Evolutionary conservation across 2,329 filamentous ascomycete species (phyloP).

Genomic region (Botrytis tulipae): DNA sequence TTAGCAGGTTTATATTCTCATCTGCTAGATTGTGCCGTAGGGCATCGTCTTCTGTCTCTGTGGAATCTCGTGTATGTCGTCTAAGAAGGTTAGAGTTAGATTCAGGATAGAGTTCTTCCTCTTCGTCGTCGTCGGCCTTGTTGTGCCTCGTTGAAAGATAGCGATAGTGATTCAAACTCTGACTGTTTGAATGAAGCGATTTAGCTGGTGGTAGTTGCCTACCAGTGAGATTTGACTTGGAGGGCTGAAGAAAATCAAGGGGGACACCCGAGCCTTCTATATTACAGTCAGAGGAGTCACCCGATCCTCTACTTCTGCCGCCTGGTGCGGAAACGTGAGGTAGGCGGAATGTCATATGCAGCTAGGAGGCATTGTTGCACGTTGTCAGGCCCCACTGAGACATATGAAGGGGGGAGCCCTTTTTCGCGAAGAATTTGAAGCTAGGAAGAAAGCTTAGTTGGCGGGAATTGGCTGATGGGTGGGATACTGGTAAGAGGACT

Average conservation of each 20-base stretch:
- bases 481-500: not conserved
- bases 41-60: slow-evolving; percentile 25
- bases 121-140: slow-evolving; percentile 24
- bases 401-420: not conserved
- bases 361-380: slow-evolving; percentile 18
- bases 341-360: slow-evolving; percentile 20
- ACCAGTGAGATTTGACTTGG: not conserved
- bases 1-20: slow-evolving; percentile 22
- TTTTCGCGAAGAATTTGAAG: not conserved
- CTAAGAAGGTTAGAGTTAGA: slow-evolving; percentile 33
- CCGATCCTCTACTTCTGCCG: slow-evolving; percentile 17
- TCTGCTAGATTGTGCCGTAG: slow-evolving; percentile 20
- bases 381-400: slow-evolving; percentile 18
- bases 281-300: slow-evolving; percentile 18
- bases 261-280: slow-evolving; percentile 15
- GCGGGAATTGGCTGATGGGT: not conserved
- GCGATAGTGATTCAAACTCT: not conserved
- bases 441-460: slow-evolving; percentile 4
- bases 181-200: not conserved
- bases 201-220: not conserved
- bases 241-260: slow-evolving; percentile 4
- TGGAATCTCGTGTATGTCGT: slow-evolving; percentile 26
- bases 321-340: slow-evolving; percentile 19
- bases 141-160: slow-evolving; percentile 12
- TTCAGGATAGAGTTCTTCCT: slow-evolving; percentile 35